phyloP scores from a whole-genome alignment of 2,329 filamentous ascomycete genomes.

The Hyphodiscus sp. region DNA sequence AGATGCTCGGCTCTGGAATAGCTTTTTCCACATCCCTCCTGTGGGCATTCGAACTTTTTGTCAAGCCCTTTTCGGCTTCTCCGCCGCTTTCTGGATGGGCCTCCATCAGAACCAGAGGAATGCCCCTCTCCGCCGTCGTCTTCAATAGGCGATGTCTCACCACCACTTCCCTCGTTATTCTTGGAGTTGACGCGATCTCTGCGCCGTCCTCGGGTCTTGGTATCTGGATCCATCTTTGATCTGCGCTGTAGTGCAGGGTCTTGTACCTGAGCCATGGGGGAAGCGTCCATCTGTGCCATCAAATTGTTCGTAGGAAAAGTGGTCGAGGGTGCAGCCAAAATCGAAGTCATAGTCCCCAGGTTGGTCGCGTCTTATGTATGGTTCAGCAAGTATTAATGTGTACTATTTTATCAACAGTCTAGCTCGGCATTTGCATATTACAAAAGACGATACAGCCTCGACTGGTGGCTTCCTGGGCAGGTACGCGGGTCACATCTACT shows the following conservation, averaged over 20 bases:
- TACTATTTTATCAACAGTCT: neutral
- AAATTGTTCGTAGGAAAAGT: conserved; percentile 21
- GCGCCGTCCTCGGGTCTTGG: conserved; percentile 27
- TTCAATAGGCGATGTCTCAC: conserved; percentile 21
- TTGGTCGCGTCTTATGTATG: neutral
- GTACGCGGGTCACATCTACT: conserved; percentile 11
- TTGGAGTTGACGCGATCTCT: conserved; percentile 24
- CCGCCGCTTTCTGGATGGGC: conserved; percentile 46
- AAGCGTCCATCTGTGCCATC: conserved; percentile 13
- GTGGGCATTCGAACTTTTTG: conserved; percentile 77
- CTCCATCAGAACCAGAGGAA: conserved; percentile 27
- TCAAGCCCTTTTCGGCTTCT: conserved; percentile 72
- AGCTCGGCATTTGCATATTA: neutral
- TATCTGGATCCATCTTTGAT: conserved; percentile 21
- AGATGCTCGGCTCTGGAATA: conserved; percentile 96
- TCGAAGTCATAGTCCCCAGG: conserved; percentile 28
- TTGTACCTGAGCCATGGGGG: conserved; percentile 17
- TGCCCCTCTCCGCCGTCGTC: conserved; percentile 23
- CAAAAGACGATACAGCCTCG: neutral
- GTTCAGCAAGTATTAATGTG: neutral
- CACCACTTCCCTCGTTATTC: conserved; percentile 20
- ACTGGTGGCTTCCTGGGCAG: conserved; percentile 4
- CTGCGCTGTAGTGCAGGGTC: conserved; percentile 20
- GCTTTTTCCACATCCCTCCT: conserved; percentile 86
- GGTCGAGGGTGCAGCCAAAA: conserved; percentile 24